Percentiles rank a stretch among this genome's conserved stretches.
Conservation (phyloP, 2,329 filamentous ascomycete species). For the Cryphonectria carpinicola region DNA sequence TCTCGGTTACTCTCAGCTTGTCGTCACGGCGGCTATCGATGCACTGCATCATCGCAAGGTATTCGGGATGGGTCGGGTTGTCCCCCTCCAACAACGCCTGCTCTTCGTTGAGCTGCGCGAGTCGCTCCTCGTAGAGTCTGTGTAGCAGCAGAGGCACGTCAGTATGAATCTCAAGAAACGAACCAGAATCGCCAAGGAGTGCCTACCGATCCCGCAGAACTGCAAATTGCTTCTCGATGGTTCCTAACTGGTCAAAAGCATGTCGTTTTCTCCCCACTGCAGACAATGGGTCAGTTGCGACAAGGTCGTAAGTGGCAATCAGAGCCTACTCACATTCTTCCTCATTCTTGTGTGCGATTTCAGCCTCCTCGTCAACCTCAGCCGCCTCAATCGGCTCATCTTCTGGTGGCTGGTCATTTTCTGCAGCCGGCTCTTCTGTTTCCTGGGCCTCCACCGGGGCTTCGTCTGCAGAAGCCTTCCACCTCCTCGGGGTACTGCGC, state of each 20-base stretch:
- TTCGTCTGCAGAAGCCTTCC: conserved; percentile 35
- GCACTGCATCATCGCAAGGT: conserved; percentile 85
- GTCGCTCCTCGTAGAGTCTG: conserved; percentile 85
- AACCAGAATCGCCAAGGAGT: neutral
- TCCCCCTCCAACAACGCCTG: conserved; percentile 64
- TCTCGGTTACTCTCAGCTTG: conserved; percentile 76
- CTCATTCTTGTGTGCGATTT: conserved; percentile 62
- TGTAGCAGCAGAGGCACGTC: conserved; percentile 7
- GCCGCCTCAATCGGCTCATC: conserved; percentile 60
- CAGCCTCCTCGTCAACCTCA: conserved; percentile 61
- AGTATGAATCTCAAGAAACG: neutral
- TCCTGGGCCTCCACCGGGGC: conserved; percentile 32
- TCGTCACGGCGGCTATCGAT: conserved; percentile 81
- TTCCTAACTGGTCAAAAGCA: conserved; percentile 77
- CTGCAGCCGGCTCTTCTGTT: conserved; percentile 21
- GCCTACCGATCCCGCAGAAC: conserved; percentile 78
- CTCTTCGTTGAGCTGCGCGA: conserved; percentile 77
- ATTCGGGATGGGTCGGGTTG: conserved; percentile 83
- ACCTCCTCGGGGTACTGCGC: conserved; percentile 42
- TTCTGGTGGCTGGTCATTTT: conserved; percentile 31
- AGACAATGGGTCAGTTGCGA: conserved; percentile 38
- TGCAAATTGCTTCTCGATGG: conserved; percentile 87
- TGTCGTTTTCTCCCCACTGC: conserved; percentile 77
- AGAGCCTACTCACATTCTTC: conserved; percentile 61
- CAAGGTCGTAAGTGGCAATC: neutral